Evolutionary conservation across 495 filamentous ascomycete genomes (phyloP).

Genomic region (Cercophora newfieldiana): DNA sequence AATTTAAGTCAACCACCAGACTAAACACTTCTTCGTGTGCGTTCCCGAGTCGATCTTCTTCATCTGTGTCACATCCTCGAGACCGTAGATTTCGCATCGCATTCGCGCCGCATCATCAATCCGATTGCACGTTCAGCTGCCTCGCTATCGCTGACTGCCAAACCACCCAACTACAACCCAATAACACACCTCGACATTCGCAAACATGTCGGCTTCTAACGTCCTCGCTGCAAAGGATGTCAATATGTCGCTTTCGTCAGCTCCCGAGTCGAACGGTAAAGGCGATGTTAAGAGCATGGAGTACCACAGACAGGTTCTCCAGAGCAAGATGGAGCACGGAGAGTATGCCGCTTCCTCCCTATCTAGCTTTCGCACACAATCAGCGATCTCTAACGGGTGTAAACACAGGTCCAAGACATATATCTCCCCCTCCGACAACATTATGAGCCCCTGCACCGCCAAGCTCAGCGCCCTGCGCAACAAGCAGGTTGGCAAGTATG

Average conservation of each 20-base stretch:
- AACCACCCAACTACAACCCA: no score
- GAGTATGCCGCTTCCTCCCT: constrained; percentile 51
- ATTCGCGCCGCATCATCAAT: constrained; percentile 9
- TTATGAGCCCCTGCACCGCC: constrained; percentile 91
- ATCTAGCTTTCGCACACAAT: neutral
- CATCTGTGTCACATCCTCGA: neutral
- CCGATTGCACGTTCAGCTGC: neutral
- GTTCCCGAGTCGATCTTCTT: neutral
- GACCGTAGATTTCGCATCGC: neutral
- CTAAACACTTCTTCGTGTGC: neutral
- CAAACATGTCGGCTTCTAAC: constrained; percentile 39
- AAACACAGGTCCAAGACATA: constrained; percentile 59
- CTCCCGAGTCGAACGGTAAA: constrained; percentile 35
- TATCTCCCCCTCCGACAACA: constrained; percentile 87
- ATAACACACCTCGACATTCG: neutral
- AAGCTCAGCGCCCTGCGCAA: constrained; percentile 83
- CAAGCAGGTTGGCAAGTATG: constrained; percentile 73
- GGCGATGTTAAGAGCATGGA: constrained; percentile 65
- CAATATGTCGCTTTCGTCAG: constrained; percentile 48
- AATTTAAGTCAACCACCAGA: constrained; percentile 10
- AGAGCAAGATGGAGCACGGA: constrained; percentile 68
- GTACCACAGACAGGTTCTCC: constrained; percentile 74
- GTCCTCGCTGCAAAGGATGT: constrained; percentile 59
- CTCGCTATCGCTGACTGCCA: neutral
- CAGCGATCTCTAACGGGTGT: neutral